These are phyloP conservation scores for Gloeopeniophorella convolvens DNA, from an alignment of 768 basidiomycete species.

Conservation along the genomic window DNA sequence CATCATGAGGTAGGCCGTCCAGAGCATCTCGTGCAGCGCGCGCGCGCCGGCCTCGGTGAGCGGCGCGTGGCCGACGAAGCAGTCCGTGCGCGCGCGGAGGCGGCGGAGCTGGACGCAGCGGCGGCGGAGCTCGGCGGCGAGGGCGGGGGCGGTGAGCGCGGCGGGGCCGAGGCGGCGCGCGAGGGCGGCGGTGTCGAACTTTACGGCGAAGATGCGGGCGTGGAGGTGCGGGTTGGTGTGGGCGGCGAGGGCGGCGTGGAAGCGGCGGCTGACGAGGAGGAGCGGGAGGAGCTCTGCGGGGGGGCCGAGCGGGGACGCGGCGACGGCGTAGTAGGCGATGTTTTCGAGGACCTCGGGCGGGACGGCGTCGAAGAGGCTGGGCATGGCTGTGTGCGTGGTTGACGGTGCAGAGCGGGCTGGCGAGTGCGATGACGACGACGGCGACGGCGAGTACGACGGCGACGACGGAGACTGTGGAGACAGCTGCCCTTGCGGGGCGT, in stretches of 20 bases:
- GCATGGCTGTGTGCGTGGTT: neutral
- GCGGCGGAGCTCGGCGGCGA: slow-evolving; percentile 60
- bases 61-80: slow-evolving; percentile 24
- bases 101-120: slow-evolving; percentile 53
- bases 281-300: slow-evolving; percentile 54
- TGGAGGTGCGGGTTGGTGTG: slow-evolving; percentile 61
- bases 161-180: slow-evolving; percentile 43
- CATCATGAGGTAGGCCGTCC: slow-evolving; percentile 69
- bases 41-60: slow-evolving; percentile 25
- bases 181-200: slow-evolving; percentile 57
- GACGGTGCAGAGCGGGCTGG: neutral
- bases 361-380: slow-evolving; percentile 39
- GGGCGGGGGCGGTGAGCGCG: slow-evolving; percentile 33
- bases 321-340: slow-evolving; percentile 60
- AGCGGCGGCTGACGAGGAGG: slow-evolving; percentile 41
- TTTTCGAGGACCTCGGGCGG: slow-evolving; percentile 78
- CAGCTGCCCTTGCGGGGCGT: too few relatives aligned
- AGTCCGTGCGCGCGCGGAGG: slow-evolving; percentile 42
- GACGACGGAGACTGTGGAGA: neutral
- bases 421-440: neutral
- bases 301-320: slow-evolving; percentile 45
- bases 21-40: slow-evolving; percentile 44
- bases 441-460: neutral
- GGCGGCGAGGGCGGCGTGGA: slow-evolving; percentile 46
- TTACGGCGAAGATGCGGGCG: slow-evolving; percentile 56